These are phyloP conservation scores for Yarrowia sp. DNA, from an alignment of 805 yeast genomes.

Conservation along the genomic window DNA sequence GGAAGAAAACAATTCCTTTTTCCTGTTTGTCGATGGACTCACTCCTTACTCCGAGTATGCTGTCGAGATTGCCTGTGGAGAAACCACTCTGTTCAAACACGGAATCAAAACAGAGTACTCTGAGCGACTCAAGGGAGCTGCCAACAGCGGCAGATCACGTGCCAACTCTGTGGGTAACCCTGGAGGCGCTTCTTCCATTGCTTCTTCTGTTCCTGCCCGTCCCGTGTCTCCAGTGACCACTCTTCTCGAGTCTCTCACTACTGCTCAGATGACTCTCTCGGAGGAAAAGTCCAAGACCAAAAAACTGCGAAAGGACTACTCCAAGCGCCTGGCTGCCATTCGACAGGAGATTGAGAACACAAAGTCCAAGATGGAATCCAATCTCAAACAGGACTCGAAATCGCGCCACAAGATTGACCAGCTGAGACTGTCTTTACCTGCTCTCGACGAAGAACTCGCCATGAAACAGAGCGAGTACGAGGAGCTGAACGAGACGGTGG, in stretches of 20 bases:
- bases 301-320: conserved; percentile 63
- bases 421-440: conserved; percentile 49
- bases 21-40: conserved; percentile 66
- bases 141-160: conserved; percentile 21
- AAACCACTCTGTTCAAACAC: conserved; percentile 41
- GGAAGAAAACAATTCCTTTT: conserved; percentile 5
- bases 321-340: conserved; percentile 59
- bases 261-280: conserved; percentile 65
- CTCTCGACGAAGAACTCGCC: conserved; percentile 39
- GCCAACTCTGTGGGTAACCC: conserved; percentile 26
- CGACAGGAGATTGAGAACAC: conserved; percentile 64
- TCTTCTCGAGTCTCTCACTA: conserved; percentile 66
- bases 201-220: conserved; percentile 44
- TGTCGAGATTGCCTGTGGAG: conserved; percentile 55
- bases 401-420: conserved; percentile 60
- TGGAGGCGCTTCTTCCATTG: background rate
- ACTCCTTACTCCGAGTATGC: conserved; percentile 71
- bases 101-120: conserved; percentile 59
- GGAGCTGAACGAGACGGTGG: conserved; percentile 9
- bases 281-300: conserved; percentile 66
- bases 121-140: conserved; percentile 52
- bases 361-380: conserved; percentile 56
- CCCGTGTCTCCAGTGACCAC: conserved; percentile 67
- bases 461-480: conserved; percentile 40
- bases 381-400: conserved; percentile 64